Percentiles rank a stretch among this genome's conserved stretches.
Conservation (phyloP, 2,329 filamentous ascomycete species). For the Cladosporium sp. region DNA sequence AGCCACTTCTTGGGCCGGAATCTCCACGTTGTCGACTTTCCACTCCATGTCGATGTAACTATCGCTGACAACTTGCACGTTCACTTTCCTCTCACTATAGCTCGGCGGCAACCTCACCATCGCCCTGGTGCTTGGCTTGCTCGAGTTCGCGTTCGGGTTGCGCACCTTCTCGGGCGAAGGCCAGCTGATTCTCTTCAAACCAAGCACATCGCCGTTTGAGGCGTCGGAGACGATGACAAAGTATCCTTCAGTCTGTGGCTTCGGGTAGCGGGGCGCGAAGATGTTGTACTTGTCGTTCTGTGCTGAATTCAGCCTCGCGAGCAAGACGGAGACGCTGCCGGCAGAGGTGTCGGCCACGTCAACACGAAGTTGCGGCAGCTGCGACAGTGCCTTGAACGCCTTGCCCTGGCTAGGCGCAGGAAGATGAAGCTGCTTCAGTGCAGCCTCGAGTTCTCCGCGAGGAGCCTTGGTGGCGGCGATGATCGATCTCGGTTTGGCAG, state of each 20-base stretch:
- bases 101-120: constrained; percentile 58
- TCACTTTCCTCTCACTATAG: constrained; percentile 57
- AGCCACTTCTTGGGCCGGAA: constrained; percentile 37
- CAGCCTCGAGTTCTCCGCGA: constrained; percentile 26
- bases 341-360: constrained; percentile 59
- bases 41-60: constrained; percentile 75
- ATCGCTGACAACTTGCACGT: constrained; percentile 78
- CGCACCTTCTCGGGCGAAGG: constrained; percentile 32
- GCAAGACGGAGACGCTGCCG: constrained; percentile 56
- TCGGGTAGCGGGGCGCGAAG: constrained; percentile 85
- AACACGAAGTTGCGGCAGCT: constrained; percentile 67
- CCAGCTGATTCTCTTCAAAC: constrained; percentile 84
- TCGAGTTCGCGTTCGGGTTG: constrained; percentile 19
- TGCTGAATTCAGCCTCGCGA: constrained; percentile 65
- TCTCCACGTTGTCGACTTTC: constrained; percentile 49
- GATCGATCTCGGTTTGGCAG: constrained; percentile 32
- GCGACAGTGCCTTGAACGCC: constrained; percentile 58
- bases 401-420: constrained; percentile 40
- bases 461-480: constrained; percentile 37
- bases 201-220: constrained; percentile 70
- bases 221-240: constrained; percentile 74
- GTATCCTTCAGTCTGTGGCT: constrained; percentile 90
- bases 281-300: constrained; percentile 66
- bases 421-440: constrained; percentile 51
- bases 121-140: constrained; percentile 51